phyloP scores from a whole-genome alignment of 306 rosid genomes.

The Delonix regia region DNA sequence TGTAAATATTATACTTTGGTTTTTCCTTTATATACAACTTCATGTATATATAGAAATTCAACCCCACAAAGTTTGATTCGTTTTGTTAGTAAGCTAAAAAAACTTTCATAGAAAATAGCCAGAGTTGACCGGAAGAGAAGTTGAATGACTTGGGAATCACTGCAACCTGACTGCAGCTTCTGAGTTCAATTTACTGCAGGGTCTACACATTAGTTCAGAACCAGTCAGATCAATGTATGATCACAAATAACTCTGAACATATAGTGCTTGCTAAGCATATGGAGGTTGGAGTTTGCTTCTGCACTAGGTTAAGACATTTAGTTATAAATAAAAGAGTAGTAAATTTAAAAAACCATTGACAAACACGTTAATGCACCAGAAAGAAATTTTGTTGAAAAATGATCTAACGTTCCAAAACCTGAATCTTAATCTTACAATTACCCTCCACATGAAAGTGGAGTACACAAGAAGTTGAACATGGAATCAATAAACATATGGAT shows the following conservation, averaged over 20 bases:
- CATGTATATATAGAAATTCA: too few relatives aligned
- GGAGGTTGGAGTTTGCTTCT: not conserved
- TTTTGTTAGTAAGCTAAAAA: too few relatives aligned
- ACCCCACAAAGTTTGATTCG: too few relatives aligned
- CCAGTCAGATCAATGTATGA: slow-evolving; percentile 12
- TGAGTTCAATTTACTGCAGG: slow-evolving; percentile 7
- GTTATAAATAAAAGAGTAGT: too few relatives aligned
- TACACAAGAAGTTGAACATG: not conserved
- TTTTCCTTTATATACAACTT: not conserved
- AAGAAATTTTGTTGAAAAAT: too few relatives aligned
- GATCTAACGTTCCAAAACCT: too few relatives aligned
- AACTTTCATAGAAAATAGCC: not conserved
- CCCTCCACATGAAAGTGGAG: too few relatives aligned
- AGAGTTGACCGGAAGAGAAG: slow-evolving; percentile 37
- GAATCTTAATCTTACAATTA: too few relatives aligned
- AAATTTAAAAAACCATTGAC: too few relatives aligned
- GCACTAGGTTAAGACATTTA: too few relatives aligned
- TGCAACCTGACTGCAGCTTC: slow-evolving; percentile 28
- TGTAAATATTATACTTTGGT: not conserved
- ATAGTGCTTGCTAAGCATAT: not conserved
- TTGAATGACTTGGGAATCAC: slow-evolving; percentile 37
- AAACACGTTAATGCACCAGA: too few relatives aligned
- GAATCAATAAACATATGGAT: not conserved
- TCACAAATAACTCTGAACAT: not conserved
- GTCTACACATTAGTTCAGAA: slow-evolving; percentile 18